Conservation (phyloP, 331 rosid genomes). For the Saraca asoca region DNA sequence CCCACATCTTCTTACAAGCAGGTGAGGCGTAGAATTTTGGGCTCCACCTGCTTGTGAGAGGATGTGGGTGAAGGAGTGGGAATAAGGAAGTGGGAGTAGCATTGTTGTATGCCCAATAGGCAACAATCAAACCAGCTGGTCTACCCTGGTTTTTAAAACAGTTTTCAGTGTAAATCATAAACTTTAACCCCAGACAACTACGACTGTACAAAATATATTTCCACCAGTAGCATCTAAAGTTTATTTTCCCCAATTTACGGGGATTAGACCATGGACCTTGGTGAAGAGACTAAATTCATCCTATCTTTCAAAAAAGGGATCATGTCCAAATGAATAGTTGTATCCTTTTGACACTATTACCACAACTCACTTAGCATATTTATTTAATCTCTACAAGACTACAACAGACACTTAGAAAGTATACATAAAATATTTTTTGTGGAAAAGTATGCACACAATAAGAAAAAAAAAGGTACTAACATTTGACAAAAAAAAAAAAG, state of each 20-base stretch:
- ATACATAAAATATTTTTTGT: too few species aligned
- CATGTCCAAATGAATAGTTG: background rate
- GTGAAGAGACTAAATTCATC: background rate
- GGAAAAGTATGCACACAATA: background rate
- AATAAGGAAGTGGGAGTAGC: too few species aligned
- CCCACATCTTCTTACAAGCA: too few species aligned
- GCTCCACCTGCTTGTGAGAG: too few species aligned
- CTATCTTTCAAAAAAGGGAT: too few species aligned
- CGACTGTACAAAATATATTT: background rate
- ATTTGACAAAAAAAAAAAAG: background rate
- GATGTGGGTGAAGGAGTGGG: too few species aligned
- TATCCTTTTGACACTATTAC: background rate
- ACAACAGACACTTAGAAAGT: background rate
- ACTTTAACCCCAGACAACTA: background rate
- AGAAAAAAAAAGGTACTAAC: conserved; percentile 2
- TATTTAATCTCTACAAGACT: background rate
- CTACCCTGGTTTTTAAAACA: too few species aligned
- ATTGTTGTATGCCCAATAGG: too few species aligned
- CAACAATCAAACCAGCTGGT: too few species aligned
- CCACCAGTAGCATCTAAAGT: background rate
- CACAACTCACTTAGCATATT: background rate
- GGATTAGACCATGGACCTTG: background rate
- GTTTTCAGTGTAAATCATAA: background rate
- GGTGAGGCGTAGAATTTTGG: too few species aligned
- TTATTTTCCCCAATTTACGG: background rate